Base-by-base conservation (phyloP, 148 eudicot genomes). In the Camellia japonica region DNA sequence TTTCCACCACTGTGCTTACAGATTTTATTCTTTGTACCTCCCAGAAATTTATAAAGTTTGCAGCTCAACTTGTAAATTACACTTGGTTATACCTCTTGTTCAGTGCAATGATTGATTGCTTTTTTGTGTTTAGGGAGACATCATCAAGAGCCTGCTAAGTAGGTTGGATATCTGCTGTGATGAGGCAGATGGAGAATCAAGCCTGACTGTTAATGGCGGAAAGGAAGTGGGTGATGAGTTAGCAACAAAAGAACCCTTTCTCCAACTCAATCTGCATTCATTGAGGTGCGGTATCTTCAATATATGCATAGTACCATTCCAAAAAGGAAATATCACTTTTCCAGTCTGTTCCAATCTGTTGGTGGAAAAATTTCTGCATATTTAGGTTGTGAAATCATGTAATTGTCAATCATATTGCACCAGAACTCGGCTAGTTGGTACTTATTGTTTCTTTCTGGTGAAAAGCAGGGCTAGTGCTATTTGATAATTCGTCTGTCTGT, bases 151-250 rank as follows among this genome's bases (percentile, higher is more conserved):
- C 83, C 80, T 95, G 87, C 84, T 76, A 76, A 91, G 89, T 82
- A 90, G 99, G 85, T 82, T 96, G 86, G 99, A 92, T 81, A 88
- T 96, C 72, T 74, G 93, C 61, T 87, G 87, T 82, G 99, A 96
- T 74, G 98, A 92, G 84, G 88, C 92, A 42, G 99, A 93, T 55
- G 83, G 79, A 74, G 90, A 88, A 68, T 82, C 68, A 12, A 71
- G 82, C 73, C 68, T 83, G 13, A 72, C 77, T 46, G 71, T 70
- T 80, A 86, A 82, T 74, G 86, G 63, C 84, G 87, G 51, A 75
- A 69, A 71, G 62, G 93, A 85, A 64, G 78, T 73, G 54, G 84
- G 76, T 80, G 80, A 78, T 76, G 83, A 83, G 46, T 75, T 59
- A 65, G 66, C 89, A 44, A 64, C 83, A 38, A 81, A 68, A 54